Evolutionary conservation across 441 rosid species (phyloP).

Genomic region (Daphne laureola): DNA sequence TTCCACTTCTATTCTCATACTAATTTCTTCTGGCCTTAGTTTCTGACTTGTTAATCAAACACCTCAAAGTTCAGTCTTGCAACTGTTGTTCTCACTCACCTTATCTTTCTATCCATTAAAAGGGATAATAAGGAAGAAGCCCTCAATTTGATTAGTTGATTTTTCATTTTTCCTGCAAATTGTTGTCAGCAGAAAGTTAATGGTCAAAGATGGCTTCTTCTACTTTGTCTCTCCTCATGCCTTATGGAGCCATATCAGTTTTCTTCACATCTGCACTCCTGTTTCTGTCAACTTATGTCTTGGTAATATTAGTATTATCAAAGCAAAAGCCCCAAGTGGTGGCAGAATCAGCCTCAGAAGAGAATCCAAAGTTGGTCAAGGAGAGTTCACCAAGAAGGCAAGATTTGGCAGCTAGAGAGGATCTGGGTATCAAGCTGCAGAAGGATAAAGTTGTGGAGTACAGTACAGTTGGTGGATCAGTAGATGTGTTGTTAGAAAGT

Average conservation of each 20-base stretch:
- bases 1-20: neutral
- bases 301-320: conserved; percentile 14
- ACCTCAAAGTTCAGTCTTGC: too few species aligned
- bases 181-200: conserved; percentile 23
- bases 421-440: conserved; percentile 8
- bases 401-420: conserved; percentile 4
- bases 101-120: conserved; percentile 1
- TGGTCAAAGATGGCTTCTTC: conserved; percentile 27
- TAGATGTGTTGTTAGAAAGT: conserved; percentile 25
- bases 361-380: conserved; percentile 11
- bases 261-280: conserved; percentile 30
- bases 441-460: conserved; percentile 9
- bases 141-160: neutral
- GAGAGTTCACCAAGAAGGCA: conserved; percentile 6
- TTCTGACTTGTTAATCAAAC: too few species aligned
- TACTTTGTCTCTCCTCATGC: conserved; percentile 26
- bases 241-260: conserved; percentile 27
- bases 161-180: conserved; percentile 10
- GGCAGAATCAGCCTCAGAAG: conserved; percentile 11
- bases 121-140: neutral
- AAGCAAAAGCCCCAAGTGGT: conserved; percentile 20
- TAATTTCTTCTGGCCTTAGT: neutral
- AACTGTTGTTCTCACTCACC: conserved; percentile 10
- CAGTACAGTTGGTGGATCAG: conserved; percentile 13
- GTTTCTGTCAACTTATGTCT: conserved; percentile 31